Conservation (phyloP, 176 grass and related monocot species). For the Oryza meyeriana region DNA sequence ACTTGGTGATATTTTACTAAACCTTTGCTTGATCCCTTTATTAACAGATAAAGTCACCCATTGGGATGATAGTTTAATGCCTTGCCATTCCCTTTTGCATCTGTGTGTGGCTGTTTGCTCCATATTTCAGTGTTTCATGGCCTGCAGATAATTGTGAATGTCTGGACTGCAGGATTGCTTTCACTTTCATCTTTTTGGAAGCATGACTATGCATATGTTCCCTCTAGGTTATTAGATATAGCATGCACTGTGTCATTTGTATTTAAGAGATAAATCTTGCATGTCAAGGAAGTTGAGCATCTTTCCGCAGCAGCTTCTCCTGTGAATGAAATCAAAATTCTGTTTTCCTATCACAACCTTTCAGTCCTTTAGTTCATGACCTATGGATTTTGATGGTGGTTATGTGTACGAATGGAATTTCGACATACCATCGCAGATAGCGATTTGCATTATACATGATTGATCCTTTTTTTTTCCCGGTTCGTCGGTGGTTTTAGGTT, state of each 20-base stretch:
- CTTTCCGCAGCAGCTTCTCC: not conserved
- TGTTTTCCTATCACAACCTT: not conserved
- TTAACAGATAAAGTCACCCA: constrained; percentile 30
- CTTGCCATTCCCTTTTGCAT: constrained; percentile 23
- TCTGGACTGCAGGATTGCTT: constrained; percentile 8
- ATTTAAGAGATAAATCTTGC: not conserved
- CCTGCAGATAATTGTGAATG: constrained; percentile 13
- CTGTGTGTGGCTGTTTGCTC: constrained; percentile 31
- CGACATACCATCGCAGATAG: not conserved
- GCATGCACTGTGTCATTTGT: not conserved
- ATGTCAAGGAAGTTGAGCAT: not conserved
- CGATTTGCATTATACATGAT: not conserved
- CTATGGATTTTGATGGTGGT: not conserved
- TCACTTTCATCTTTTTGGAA: constrained; percentile 28
- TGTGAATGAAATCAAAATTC: constrained; percentile 16
- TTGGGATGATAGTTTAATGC: constrained; percentile 34
- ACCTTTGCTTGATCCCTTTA: constrained; percentile 35
- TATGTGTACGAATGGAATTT: not conserved
- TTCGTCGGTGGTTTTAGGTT: not conserved
- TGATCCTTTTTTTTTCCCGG: not conserved
- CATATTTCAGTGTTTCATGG: constrained; percentile 9
- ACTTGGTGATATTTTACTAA: constrained; percentile 28
- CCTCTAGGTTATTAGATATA: not conserved
- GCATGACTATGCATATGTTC: constrained; percentile 6
- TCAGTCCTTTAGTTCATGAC: not conserved